Conservation (phyloP, 1,284 basidiomycete species). For the Boletellus deceptivus region DNA sequence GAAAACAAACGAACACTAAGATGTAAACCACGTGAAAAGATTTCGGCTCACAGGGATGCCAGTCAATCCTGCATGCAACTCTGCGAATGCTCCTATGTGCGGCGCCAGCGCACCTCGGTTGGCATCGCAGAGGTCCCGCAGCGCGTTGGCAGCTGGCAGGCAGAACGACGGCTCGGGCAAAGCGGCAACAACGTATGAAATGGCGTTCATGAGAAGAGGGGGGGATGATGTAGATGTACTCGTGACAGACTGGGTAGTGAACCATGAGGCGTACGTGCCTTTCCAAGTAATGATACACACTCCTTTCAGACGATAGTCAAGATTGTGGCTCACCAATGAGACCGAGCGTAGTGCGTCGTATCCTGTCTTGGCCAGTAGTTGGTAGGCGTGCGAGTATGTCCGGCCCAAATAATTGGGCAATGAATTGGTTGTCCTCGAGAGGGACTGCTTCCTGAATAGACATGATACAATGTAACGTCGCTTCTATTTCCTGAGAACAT, state of each 20-base stretch:
- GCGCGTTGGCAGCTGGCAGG: slow-evolving; percentile 72
- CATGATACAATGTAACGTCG: slow-evolving; percentile 79
- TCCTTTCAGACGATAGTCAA: neutral
- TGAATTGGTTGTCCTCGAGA: slow-evolving; percentile 61
- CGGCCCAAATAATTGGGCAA: slow-evolving; percentile 68
- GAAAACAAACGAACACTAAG: neutral
- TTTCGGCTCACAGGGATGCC: slow-evolving; percentile 62
- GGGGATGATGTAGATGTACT: slow-evolving; percentile 33
- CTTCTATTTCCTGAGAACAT: slow-evolving; percentile 72
- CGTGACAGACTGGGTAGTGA: slow-evolving; percentile 54
- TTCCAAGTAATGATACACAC: neutral
- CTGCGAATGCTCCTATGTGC: slow-evolving; percentile 81
- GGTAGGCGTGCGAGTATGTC: slow-evolving; percentile 69
- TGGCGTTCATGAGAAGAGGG: slow-evolving; percentile 36
- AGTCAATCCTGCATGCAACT: slow-evolving; percentile 73
- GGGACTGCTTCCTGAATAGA: slow-evolving; percentile 86
- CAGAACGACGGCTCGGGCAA: slow-evolving; percentile 65
- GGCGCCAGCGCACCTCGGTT: slow-evolving; percentile 77
- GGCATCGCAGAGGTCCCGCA: slow-evolving; percentile 84
- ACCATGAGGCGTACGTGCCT: slow-evolving; percentile 88
- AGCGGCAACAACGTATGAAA: slow-evolving; percentile 69
- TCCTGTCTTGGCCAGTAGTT: slow-evolving; percentile 57
- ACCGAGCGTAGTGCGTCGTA: slow-evolving; percentile 69
- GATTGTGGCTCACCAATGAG: slow-evolving; percentile 59
- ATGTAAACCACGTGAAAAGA: neutral